These are phyloP conservation scores for Geotrichum bryndzae DNA, from an alignment of 1,139 yeast genomes.

Conservation along the genomic window DNA sequence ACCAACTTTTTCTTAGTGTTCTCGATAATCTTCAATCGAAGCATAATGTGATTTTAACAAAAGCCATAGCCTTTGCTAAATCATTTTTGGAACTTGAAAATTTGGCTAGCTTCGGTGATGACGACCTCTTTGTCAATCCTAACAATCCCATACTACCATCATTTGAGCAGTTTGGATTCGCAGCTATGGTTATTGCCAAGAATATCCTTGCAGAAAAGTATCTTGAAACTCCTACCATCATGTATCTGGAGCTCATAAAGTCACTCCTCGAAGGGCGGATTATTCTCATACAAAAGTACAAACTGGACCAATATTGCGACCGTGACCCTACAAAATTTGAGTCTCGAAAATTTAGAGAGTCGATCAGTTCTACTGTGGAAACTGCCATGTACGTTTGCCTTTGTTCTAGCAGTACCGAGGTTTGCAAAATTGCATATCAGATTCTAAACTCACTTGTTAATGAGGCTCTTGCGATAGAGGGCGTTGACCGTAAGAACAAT, in stretches of 20 bases:
- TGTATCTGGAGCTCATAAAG: slow-evolving; percentile 28
- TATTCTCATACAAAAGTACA: slow-evolving; percentile 30
- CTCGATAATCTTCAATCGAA: not conserved
- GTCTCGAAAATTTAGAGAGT: slow-evolving; percentile 27
- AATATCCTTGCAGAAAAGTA: not conserved
- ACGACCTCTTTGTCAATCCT: slow-evolving; percentile 1
- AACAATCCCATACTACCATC: slow-evolving; percentile 8
- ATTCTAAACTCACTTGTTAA: slow-evolving; percentile 45
- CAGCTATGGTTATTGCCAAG: slow-evolving; percentile 7
- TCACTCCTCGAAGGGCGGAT: slow-evolving; percentile 20
- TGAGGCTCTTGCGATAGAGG: slow-evolving; percentile 36
- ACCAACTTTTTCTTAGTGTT: slow-evolving; percentile 10
- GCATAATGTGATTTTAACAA: slow-evolving; percentile 4
- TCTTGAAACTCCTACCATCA: slow-evolving; percentile 21
- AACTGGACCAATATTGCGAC: slow-evolving; percentile 27
- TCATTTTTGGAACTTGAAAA: slow-evolving; percentile 10
- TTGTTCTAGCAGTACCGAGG: slow-evolving; percentile 54
- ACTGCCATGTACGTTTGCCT: slow-evolving; percentile 46
- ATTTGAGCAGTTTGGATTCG: slow-evolving; percentile 12
- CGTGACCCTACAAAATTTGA: slow-evolving; percentile 25
- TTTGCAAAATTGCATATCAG: slow-evolving; percentile 47
- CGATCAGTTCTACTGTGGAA: slow-evolving; percentile 39
- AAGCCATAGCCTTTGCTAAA: slow-evolving; percentile 10
- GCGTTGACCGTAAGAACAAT: slow-evolving; percentile 22
- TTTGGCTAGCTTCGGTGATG: slow-evolving; percentile 3